phyloP scores from a whole-genome alignment of 768 basidiomycete genomes.

The Suillus cothurnatus region DNA sequence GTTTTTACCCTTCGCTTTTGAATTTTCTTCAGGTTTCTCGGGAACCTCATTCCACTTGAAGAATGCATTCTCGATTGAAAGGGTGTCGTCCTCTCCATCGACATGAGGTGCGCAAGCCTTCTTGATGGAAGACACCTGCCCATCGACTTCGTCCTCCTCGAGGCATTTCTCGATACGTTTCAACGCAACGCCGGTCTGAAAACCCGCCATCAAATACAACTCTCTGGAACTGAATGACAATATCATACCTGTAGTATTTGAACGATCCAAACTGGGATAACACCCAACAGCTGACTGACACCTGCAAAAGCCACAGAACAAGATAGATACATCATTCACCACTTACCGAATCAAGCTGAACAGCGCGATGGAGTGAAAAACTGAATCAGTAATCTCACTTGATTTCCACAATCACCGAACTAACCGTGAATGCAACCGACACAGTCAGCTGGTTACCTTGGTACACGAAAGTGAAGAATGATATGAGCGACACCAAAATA shows the following conservation, averaged over 20 bases:
- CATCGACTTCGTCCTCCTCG: slow-evolving; percentile 62
- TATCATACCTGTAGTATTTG: slow-evolving; percentile 60
- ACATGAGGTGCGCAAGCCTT: slow-evolving; percentile 24
- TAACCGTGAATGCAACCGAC: slow-evolving; percentile 80
- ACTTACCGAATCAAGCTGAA: slow-evolving; percentile 83
- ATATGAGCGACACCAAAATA: slow-evolving; percentile 76
- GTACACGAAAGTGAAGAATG: slow-evolving; percentile 74
- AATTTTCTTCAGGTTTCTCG: slow-evolving; percentile 27
- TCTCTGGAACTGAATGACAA: not conserved
- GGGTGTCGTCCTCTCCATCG: slow-evolving; percentile 31
- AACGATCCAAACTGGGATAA: slow-evolving; percentile 80
- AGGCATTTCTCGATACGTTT: slow-evolving; percentile 63
- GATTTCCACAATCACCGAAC: slow-evolving; percentile 21
- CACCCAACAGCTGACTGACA: slow-evolving; percentile 65
- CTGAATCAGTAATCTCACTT: not conserved
- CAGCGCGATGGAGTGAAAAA: slow-evolving; percentile 65
- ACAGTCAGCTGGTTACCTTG: slow-evolving; percentile 77
- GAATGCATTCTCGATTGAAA: slow-evolving; percentile 52
- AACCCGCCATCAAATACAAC: not conserved
- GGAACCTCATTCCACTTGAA: slow-evolving; percentile 62
- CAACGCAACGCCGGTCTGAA: slow-evolving; percentile 55
- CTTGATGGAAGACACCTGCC: slow-evolving; percentile 61
- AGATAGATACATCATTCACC: slow-evolving; percentile 3
- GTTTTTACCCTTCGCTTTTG: slow-evolving; percentile 24
- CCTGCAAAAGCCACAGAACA: slow-evolving; percentile 1